A percentile compares a stretch with the other conserved stretches of the same genome.
Conservation (phyloP, 2,329 filamentous ascomycete genomes). For the Triangularia setosa region DNA sequence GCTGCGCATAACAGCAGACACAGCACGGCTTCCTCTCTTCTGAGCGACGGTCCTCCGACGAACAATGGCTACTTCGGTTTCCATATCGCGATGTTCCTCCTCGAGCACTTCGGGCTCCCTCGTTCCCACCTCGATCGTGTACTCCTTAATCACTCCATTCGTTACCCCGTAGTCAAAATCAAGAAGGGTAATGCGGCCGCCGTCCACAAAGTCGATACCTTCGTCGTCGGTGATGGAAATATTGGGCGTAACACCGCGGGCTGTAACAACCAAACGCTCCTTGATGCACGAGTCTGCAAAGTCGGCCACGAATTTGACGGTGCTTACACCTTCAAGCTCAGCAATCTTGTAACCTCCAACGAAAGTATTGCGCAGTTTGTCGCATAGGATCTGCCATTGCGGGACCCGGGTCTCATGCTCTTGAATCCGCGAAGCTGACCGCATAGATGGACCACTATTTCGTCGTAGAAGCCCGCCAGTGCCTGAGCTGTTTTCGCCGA, state of each 20-base stretch:
- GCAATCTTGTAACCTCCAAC: slow-evolving; percentile 63
- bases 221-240: slow-evolving; percentile 63
- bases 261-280: slow-evolving; percentile 65
- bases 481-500: slow-evolving; percentile 29
- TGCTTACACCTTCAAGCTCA: slow-evolving; percentile 62
- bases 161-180: slow-evolving; percentile 65
- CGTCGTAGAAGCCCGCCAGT: slow-evolving; percentile 33
- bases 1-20: slow-evolving; percentile 44
- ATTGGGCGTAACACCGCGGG: slow-evolving; percentile 61
- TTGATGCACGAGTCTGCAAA: slow-evolving; percentile 45
- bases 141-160: slow-evolving; percentile 53
- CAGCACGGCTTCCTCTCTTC: slow-evolving; percentile 46
- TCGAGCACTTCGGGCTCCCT: slow-evolving; percentile 65
- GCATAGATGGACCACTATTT: slow-evolving; percentile 40
- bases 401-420: slow-evolving; percentile 45
- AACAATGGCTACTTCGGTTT: slow-evolving; percentile 74
- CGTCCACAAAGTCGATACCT: slow-evolving; percentile 71
- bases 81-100: slow-evolving; percentile 70
- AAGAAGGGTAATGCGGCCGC: slow-evolving; percentile 66
- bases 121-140: slow-evolving; percentile 71
- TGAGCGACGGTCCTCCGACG: slow-evolving; percentile 69
- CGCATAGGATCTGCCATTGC: slow-evolving; percentile 66
- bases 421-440: slow-evolving; percentile 36
- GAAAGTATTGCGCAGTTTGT: slow-evolving; percentile 66
- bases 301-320: slow-evolving; percentile 67